Percentiles rank a stretch among this genome's conserved stretches.
Evolutionary conservation across 169 alveolate genomes (phyloP).

Genomic region (Condylostoma magnum): DNA sequence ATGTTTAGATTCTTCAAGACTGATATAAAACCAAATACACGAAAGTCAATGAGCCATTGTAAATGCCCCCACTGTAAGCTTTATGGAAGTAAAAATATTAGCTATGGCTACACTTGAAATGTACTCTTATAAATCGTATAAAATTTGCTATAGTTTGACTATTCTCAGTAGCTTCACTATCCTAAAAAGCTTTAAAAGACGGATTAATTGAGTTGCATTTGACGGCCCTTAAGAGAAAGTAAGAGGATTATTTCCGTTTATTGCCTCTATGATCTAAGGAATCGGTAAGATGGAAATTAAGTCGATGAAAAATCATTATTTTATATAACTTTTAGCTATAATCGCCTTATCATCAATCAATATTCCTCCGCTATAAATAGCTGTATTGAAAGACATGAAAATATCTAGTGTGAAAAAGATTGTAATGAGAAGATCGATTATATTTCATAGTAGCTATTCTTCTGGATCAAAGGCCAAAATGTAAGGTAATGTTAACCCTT

Average conservation of each 20-base stretch:
- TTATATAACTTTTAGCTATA: slow-evolving; percentile 39
- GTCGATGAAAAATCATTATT: slow-evolving; percentile 53
- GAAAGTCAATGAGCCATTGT: slow-evolving; percentile 58
- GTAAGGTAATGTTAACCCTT: slow-evolving; percentile 12
- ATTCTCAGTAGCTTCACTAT: slow-evolving; percentile 32
- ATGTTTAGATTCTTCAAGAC: not conserved
- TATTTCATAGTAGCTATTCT: slow-evolving; percentile 6
- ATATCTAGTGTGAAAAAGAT: slow-evolving; percentile 40
- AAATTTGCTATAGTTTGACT: slow-evolving; percentile 1
- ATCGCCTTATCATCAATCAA: slow-evolving; percentile 37
- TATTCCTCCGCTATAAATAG: slow-evolving; percentile 44
- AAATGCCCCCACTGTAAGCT: slow-evolving; percentile 31
- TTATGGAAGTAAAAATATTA: slow-evolving; percentile 27
- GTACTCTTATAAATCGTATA: slow-evolving; percentile 20
- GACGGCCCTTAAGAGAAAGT: not conserved
- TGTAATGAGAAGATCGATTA: slow-evolving; percentile 39
- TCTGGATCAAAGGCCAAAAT: not conserved
- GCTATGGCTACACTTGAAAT: slow-evolving; percentile 1
- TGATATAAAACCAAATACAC: slow-evolving; percentile 30
- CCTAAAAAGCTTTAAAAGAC: slow-evolving; percentile 36
- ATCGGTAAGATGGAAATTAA: slow-evolving; percentile 53
- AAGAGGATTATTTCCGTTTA: not conserved
- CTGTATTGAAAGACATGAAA: slow-evolving; percentile 46
- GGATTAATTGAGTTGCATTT: slow-evolving; percentile 35
- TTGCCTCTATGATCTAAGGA: slow-evolving; percentile 3